A percentile compares a stretch with the other conserved stretches of the same genome.
phyloP scores from a whole-genome alignment of 192 early-diverging fungal genomes.

The Spizellomyces sp. region DNA sequence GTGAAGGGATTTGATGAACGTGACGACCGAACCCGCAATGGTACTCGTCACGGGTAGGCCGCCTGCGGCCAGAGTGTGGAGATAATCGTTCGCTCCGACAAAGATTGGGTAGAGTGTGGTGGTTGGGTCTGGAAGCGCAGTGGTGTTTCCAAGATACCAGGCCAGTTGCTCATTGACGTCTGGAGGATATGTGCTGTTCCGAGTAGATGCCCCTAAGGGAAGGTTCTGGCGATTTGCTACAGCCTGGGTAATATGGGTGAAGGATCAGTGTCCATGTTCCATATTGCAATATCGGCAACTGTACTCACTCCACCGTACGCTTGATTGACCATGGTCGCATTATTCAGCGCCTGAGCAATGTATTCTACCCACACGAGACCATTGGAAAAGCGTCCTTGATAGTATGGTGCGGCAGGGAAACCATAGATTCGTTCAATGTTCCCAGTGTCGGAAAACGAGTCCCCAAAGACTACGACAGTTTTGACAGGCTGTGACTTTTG shows the following conservation, averaged over 20 bases:
- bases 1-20: too few species aligned
- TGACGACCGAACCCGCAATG: too few species aligned
- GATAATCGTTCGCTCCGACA: too few species aligned
- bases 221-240: too few species aligned
- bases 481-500: constrained; percentile 24
- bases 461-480: constrained; percentile 55
- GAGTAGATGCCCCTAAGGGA: too few species aligned
- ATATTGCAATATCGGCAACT: constrained; percentile 10
- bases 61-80: too few species aligned
- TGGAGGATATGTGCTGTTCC: too few species aligned
- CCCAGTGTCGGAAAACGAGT: constrained; percentile 56
- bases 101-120: too few species aligned
- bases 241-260: background rate
- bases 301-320: constrained; percentile 16
- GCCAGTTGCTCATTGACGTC: too few species aligned
- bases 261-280: constrained; percentile 5
- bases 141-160: too few species aligned
- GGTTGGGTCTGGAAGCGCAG: too few species aligned
- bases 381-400: constrained; percentile 44
- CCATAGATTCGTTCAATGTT: constrained; percentile 31
- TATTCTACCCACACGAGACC: constrained; percentile 40
- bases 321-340: constrained; percentile 10
- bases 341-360: constrained; percentile 13
- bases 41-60: too few species aligned
- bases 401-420: constrained; percentile 33